A percentile compares a stretch with the other conserved stretches of the same genome.
Conservation (phyloP, 345 rosid species). For the Lumnitzera littorea region DNA sequence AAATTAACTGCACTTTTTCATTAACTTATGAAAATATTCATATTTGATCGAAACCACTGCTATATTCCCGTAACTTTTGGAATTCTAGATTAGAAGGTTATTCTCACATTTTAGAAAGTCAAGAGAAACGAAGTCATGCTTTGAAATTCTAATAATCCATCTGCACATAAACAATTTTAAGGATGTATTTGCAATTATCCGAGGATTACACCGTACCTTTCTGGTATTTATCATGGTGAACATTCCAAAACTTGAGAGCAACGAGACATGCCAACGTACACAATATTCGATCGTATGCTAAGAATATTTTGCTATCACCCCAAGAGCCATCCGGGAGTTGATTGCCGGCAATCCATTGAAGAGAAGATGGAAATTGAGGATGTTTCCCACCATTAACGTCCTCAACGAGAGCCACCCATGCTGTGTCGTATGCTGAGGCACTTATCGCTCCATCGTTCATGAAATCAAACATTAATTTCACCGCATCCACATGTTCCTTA, state of each 20-base stretch:
- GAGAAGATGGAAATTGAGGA: constrained; percentile 65
- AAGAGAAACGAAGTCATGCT: no score
- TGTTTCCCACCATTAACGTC: constrained; percentile 34
- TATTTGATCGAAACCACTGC: no score
- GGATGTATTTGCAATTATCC: no score
- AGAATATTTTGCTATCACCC: constrained; percentile 52
- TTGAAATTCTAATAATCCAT: no score
- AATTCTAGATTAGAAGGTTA: no score
- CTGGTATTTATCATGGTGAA: constrained; percentile 43
- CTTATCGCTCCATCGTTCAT: constrained; percentile 76
- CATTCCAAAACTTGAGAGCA: constrained; percentile 63
- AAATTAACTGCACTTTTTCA: no score
- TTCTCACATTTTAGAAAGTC: no score
- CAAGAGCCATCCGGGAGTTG: constrained; percentile 79
- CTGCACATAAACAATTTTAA: no score
- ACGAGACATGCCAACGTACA: constrained; percentile 73
- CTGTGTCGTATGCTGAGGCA: constrained; percentile 75
- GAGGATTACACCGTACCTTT: constrained; percentile 33
- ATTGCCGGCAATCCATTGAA: constrained; percentile 61
- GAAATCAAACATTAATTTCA: constrained; percentile 36
- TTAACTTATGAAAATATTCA: no score
- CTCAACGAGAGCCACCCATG: constrained; percentile 77
- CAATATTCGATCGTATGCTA: constrained; percentile 61
- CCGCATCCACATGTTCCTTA: constrained; percentile 27
- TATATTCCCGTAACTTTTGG: no score